A percentile compares a stretch with the other conserved stretches of the same genome.
Conservation (phyloP, 352 stramenopile genomes). For the Elongisporangium prolatum region DNA sequence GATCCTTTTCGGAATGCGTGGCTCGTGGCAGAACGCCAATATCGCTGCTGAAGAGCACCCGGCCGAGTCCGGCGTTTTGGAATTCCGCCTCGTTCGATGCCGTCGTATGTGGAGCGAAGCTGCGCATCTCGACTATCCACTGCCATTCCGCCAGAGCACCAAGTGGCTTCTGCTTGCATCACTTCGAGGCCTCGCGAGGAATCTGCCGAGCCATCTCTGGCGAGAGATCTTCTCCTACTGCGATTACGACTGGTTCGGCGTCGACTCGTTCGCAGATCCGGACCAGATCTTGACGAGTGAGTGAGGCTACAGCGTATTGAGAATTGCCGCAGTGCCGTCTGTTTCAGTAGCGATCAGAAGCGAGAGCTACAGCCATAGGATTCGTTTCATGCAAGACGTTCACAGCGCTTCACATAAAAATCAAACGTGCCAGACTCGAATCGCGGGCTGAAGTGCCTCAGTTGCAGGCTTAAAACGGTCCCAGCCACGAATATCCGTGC, state of each 20-base stretch:
- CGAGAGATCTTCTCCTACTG: slow-evolving; percentile 38
- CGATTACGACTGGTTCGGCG: slow-evolving; percentile 38
- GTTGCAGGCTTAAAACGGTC: too few relatives aligned
- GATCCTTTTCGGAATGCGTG: slow-evolving; percentile 27
- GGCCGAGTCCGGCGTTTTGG: slow-evolving; percentile 32
- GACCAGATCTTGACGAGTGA: too few relatives aligned
- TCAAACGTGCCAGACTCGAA: too few relatives aligned
- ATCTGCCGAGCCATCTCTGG: slow-evolving; percentile 35
- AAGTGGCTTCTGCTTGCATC: slow-evolving; percentile 32
- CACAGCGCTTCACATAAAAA: too few relatives aligned
- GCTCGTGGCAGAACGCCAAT: slow-evolving; percentile 50
- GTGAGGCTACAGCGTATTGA: too few relatives aligned
- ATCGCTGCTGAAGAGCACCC: slow-evolving; percentile 10
- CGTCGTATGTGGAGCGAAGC: slow-evolving; percentile 32
- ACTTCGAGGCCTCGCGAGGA: slow-evolving; percentile 9
- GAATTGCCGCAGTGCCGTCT: too few relatives aligned
- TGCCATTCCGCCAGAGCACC: slow-evolving; percentile 27
- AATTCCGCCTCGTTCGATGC: slow-evolving; percentile 25
- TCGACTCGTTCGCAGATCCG: neutral
- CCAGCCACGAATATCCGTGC: too few relatives aligned
- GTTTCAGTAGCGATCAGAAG: too few relatives aligned
- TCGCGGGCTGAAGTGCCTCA: too few relatives aligned
- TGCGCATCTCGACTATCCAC: slow-evolving; percentile 36
- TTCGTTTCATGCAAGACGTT: too few relatives aligned
- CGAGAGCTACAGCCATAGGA: too few relatives aligned